These are phyloP conservation scores for Colletotrichum lupini DNA, from an alignment of 2,329 filamentous ascomycete genomes.

Conservation along the genomic window DNA sequence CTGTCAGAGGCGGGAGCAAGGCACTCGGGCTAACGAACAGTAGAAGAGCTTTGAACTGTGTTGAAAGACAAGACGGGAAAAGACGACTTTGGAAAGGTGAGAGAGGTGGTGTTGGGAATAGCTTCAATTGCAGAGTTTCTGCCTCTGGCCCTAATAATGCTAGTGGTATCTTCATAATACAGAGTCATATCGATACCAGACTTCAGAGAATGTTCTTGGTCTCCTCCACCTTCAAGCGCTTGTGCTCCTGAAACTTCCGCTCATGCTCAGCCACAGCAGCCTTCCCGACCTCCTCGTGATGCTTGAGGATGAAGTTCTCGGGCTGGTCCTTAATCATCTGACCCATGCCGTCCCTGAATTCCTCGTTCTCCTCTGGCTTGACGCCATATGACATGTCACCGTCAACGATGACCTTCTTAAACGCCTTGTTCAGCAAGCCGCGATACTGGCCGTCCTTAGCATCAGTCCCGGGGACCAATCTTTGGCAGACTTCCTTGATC, in stretches of 20 bases:
- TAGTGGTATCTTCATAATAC: background rate
- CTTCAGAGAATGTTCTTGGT: too few species aligned
- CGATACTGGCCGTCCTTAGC: slow-evolving; percentile 42
- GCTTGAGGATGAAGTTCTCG: slow-evolving; percentile 6
- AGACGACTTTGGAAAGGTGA: background rate
- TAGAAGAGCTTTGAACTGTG: background rate
- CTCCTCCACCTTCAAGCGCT: background rate
- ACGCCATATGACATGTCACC: slow-evolving; percentile 53
- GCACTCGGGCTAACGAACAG: too few species aligned
- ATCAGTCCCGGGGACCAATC: slow-evolving; percentile 1
- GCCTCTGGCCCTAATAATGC: background rate
- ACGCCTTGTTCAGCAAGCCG: slow-evolving; percentile 49
- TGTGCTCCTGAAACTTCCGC: background rate
- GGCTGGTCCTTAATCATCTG: slow-evolving; percentile 1
- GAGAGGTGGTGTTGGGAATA: background rate
- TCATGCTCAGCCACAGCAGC: slow-evolving; percentile 3
- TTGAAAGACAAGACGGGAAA: background rate
- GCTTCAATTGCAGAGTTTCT: background rate
- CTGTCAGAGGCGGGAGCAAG: too few species aligned
- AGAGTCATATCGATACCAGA: background rate
- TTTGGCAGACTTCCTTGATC: slow-evolving; percentile 37
- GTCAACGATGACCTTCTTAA: slow-evolving; percentile 63
- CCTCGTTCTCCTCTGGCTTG: slow-evolving; percentile 25
- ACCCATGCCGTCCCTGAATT: background rate
- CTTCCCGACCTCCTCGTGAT: background rate